Evolutionary conservation across 768 basidiomycete genomes (phyloP).

Genomic region (Lentinula sp.): DNA sequence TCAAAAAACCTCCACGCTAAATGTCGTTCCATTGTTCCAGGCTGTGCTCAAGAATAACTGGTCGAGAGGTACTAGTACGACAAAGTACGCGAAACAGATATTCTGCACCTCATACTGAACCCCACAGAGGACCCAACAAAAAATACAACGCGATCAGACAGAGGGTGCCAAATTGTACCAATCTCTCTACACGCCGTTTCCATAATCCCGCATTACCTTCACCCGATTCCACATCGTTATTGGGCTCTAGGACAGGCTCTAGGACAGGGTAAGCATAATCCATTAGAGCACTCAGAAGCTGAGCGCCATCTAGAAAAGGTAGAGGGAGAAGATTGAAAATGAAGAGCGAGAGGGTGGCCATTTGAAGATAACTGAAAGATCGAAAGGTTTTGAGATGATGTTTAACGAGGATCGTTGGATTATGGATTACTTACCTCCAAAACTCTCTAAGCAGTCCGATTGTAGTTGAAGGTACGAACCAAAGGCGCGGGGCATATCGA

Average conservation of each 20-base stretch:
- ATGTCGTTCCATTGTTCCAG: too few relatives aligned
- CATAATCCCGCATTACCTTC: neutral
- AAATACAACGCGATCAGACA: neutral
- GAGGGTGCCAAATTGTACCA: neutral
- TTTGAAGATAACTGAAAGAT: conserved; percentile 46
- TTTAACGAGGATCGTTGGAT: neutral
- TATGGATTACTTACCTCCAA: conserved; percentile 47
- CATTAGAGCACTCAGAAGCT: conserved; percentile 36
- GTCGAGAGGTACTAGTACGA: too few relatives aligned
- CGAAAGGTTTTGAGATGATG: neutral
- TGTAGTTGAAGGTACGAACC: conserved; percentile 33
- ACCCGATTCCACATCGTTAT: neutral
- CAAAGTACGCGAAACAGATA: too few relatives aligned
- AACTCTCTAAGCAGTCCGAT: conserved; percentile 34
- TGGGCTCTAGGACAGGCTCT: too few relatives aligned
- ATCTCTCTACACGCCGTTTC: neutral
- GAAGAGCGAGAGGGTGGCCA: conserved; percentile 72
- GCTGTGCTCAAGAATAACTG: too few relatives aligned
- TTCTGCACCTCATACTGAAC: neutral
- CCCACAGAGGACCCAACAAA: neutral
- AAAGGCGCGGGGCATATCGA: conserved; percentile 35
- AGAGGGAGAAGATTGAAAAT: conserved; percentile 80
- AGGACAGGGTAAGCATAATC: neutral
- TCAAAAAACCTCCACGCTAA: too few relatives aligned
- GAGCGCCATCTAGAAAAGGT: conserved; percentile 62